Percentiles rank a stretch among this genome's conserved stretches.
Evolutionary conservation across 2,329 filamentous ascomycete species (phyloP).

Genomic region (Cordyceps javanica): DNA sequence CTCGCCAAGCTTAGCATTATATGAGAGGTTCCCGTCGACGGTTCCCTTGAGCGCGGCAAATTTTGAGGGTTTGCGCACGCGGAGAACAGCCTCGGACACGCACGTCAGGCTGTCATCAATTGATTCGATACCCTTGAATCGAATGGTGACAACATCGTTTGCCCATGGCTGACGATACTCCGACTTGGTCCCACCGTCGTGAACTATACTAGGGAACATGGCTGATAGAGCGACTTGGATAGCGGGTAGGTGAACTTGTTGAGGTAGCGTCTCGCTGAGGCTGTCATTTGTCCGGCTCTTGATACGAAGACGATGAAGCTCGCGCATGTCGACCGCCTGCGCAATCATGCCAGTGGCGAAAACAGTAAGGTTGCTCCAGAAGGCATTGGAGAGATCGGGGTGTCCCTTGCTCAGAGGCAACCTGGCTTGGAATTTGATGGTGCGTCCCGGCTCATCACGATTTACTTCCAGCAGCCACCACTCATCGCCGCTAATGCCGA

Average conservation of each 20-base stretch:
- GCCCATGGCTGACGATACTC: constrained; percentile 44
- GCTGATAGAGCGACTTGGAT: constrained; percentile 45
- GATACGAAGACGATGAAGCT: constrained; percentile 39
- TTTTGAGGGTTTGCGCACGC: constrained; percentile 45
- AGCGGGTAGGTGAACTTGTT: constrained; percentile 41
- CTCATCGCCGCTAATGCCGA: constrained; percentile 65
- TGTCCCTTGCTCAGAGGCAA: constrained; percentile 39
- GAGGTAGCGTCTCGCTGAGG: constrained; percentile 33
- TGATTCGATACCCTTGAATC: constrained; percentile 43
- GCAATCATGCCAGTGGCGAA: constrained; percentile 46
- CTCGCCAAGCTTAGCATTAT: constrained; percentile 51
- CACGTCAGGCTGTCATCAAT: constrained; percentile 26
- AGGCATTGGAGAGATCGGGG: constrained; percentile 39
- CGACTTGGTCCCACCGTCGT: constrained; percentile 18
- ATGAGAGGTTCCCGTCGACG: constrained; percentile 57
- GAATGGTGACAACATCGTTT: constrained; percentile 50
- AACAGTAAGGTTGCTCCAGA: constrained; percentile 47
- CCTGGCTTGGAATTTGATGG: constrained; percentile 28
- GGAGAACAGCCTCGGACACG: constrained; percentile 48
- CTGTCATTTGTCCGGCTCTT: constrained; percentile 30
- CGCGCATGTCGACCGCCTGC: constrained; percentile 43
- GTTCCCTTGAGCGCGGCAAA: constrained; percentile 49
- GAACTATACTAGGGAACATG: constrained; percentile 32
- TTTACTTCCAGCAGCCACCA: constrained; percentile 71
- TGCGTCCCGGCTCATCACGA: constrained; percentile 20